Evolutionary conservation across 768 basidiomycete genomes (phyloP), one percentile per base, ranked within the genome.

Genomic region (Macrolepiota dolichaula): DNA sequence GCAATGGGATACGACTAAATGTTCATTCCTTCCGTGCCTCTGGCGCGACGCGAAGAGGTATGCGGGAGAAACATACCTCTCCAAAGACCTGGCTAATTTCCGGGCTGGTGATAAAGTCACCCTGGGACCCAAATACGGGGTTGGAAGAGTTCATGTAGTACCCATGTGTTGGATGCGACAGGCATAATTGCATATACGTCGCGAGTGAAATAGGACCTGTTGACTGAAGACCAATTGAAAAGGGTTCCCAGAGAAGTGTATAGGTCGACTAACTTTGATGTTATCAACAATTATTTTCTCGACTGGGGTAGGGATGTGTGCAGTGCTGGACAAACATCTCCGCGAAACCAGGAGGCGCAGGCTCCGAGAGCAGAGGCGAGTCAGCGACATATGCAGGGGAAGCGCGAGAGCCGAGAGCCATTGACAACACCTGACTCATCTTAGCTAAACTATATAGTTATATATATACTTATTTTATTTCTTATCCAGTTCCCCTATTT

Each of bases 81-180:
- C 97, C 97, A 71, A 98, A 98, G 0, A 92, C 85, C 71, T 98
- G 95, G 67, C 86, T 92, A 56, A 99, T 98, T 72, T 99, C 97
- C 1, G 96, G 97, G 66, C 91, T 94, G 11, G 97, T 99, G 22
- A 91, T 89, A 69, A 98, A 99, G 77, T 99, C 97, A 4, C 97
- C 97, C 44, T 81, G 78, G 0, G 84, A 64, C 12, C 97, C 97
- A 68, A 99, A 93, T 2, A 98, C 88, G 46, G 85, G 79, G 60
- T 91, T 81, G 13, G 79, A 68, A 0, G 83, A 74, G 38, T 86
- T 89, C 78, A 90, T 92, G 77, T 98, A 98, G 75, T 98, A 99
- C 1, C 97, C 97, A 57, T 93, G 79, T 0, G 84, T 89, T 1
- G 96, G 94, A 75, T 98, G 96, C 0, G 88, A 82, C 3, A 98